phyloP scores from a whole-genome alignment of 2,329 filamentous ascomycete genomes.

The Stachybotrys chartarum region DNA sequence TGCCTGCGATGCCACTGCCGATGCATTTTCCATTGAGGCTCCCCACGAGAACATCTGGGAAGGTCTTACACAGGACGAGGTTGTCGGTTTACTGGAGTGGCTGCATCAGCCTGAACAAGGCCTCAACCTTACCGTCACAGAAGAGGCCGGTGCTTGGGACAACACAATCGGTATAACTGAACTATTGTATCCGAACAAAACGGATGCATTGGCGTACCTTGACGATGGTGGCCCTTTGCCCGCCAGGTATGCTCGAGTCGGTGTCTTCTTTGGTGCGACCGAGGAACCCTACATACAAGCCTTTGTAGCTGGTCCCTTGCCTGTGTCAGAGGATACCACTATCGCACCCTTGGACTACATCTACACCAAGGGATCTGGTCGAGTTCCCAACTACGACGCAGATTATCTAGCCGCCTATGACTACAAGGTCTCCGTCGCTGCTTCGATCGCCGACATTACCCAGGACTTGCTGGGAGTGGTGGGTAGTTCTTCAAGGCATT shows the following conservation, averaged over 20 bases:
- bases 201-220: conserved; percentile 36
- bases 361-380: conserved; percentile 28
- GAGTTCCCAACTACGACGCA: conserved; percentile 14
- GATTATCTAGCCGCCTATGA: conserved; percentile 14
- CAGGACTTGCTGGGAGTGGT: conserved; percentile 28
- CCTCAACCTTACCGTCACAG: conserved; percentile 28
- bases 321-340: conserved; percentile 30
- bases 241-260: conserved; percentile 33
- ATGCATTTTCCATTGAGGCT: conserved; percentile 11
- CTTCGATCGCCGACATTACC: not conserved
- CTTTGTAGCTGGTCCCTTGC: conserved; percentile 42
- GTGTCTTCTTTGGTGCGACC: conserved; percentile 31
- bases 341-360: conserved; percentile 31
- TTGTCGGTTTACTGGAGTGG: conserved; percentile 28
- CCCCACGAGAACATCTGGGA: conserved; percentile 35
- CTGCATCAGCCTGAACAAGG: conserved; percentile 26
- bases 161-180: conserved; percentile 20
- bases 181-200: conserved; percentile 40
- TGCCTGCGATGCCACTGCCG: not conserved
- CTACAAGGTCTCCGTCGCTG: conserved; percentile 12
- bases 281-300: conserved; percentile 31
- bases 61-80: conserved; percentile 27
- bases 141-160: conserved; percentile 27
- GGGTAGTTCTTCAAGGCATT: not conserved
- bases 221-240: conserved; percentile 29